Percentiles rank a stretch among this genome's conserved stretches.
Evolutionary conservation across 192 early-diverging fungal genomes (phyloP).

Genomic region (Coemansia sp.): DNA sequence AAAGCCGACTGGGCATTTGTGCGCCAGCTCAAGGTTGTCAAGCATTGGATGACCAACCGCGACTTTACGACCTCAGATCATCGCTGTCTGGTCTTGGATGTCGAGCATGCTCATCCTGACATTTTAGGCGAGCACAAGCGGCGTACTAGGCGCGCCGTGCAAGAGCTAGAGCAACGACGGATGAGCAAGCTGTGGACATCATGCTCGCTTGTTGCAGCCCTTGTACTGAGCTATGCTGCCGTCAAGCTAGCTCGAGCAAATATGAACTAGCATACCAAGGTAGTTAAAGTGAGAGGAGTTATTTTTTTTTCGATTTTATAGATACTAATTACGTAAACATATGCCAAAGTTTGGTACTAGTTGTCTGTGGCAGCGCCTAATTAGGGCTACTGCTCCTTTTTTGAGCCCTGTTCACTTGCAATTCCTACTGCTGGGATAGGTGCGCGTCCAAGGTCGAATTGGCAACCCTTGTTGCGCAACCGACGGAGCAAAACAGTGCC

Average conservation of each 20-base stretch:
- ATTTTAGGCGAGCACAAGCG: constrained; percentile 34
- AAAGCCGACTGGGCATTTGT: constrained; percentile 77
- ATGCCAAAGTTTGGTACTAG: background rate
- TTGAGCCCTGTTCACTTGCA: background rate
- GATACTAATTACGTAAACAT: background rate
- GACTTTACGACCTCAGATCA: constrained; percentile 72
- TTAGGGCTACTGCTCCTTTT: constrained; percentile 6
- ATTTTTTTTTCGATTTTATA: background rate
- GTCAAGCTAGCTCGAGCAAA: constrained; percentile 24
- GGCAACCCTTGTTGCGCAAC: constrained; percentile 63
- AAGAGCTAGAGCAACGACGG: constrained; percentile 24
- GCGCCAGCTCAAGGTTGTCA: constrained; percentile 57
- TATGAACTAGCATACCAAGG: background rate
- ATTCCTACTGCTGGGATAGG: constrained; percentile 10
- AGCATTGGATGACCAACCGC: constrained; percentile 62
- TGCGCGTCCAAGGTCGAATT: constrained; percentile 44
- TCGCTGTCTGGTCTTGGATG: constrained; percentile 65
- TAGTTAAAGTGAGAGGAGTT: background rate
- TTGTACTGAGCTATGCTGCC: constrained; percentile 29
- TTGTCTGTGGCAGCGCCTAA: background rate
- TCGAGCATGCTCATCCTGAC: constrained; percentile 42
- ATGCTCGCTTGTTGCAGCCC: constrained; percentile 31
- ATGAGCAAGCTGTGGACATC: constrained; percentile 41
- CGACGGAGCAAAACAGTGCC: constrained; percentile 69
- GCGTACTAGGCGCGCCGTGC: constrained; percentile 21